A percentile compares a stretch with the other conserved stretches of the same genome.
Evolutionary conservation across 331 rosid species (phyloP).

Genomic region (Rhamnella rubrinervis): DNA sequence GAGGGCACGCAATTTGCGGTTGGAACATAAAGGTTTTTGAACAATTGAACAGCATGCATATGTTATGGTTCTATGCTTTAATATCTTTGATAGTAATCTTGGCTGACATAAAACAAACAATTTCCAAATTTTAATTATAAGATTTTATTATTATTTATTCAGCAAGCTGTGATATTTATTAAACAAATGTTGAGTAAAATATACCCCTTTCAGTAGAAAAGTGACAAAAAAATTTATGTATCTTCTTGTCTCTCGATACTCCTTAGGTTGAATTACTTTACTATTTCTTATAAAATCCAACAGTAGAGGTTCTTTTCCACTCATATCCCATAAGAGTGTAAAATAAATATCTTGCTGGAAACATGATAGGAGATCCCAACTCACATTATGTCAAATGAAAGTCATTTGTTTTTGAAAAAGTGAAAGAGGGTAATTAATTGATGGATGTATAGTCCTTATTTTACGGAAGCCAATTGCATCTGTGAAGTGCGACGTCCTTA

Average conservation of each 20-base stretch:
- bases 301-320: too few species aligned
- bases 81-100: background rate
- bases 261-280: background rate
- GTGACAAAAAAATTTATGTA: background rate
- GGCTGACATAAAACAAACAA: background rate
- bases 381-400: background rate
- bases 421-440: background rate
- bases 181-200: background rate
- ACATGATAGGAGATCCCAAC: background rate
- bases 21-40: slow-evolving; percentile 61
- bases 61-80: slow-evolving; percentile 7
- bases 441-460: background rate
- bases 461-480: background rate
- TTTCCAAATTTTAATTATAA: background rate
- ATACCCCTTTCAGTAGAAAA: background rate
- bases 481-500: background rate
- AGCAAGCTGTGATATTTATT: background rate
- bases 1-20: slow-evolving; percentile 57
- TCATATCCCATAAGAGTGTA: too few species aligned
- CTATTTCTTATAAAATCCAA: too few species aligned
- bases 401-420: too few species aligned
- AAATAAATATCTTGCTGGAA: background rate
- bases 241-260: background rate
- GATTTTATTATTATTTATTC: background rate
- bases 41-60: slow-evolving; percentile 17